These are phyloP conservation scores for Globisporangium radiosum DNA, from an alignment of 352 stramenopile genomes.

Conservation along the genomic window DNA sequence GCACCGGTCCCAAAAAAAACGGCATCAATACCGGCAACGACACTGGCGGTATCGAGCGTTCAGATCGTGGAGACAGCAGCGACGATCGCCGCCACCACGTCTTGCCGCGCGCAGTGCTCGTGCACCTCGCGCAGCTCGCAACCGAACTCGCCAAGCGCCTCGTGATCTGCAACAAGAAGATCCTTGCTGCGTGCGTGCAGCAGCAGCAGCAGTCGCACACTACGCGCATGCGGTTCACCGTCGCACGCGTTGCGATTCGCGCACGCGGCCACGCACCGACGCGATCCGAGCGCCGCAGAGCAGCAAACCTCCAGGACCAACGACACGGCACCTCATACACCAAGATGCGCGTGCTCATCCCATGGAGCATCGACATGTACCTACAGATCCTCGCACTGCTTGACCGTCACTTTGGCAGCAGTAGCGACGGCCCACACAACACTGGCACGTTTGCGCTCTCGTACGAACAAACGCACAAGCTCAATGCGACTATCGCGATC, in stretches of 20 bases:
- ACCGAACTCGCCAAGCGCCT: constrained; percentile 43
- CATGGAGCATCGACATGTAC: constrained; percentile 78
- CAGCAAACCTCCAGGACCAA: no score
- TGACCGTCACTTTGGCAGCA: constrained; percentile 11
- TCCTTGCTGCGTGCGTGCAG: constrained; percentile 46
- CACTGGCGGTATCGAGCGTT: not conserved
- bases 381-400: constrained; percentile 48
- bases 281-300: constrained; percentile 33
- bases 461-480: constrained; percentile 41
- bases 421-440: constrained; percentile 5
- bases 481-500: constrained; percentile 41
- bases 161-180: constrained; percentile 57
- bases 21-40: constrained; percentile 1
- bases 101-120: constrained; percentile 29
- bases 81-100: constrained; percentile 4
- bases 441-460: constrained; percentile 33
- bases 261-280: constrained; percentile 38
- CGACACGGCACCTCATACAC: constrained; percentile 16
- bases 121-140: constrained; percentile 43
- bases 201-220: constrained; percentile 17
- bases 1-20: no score
- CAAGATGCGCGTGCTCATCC: constrained; percentile 59
- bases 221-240: constrained; percentile 16
- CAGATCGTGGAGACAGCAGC: not conserved
- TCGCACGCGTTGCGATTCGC: constrained; percentile 28